phyloP scores from a whole-genome alignment of 345 rosid species.

The Syzygium aromaticum region DNA sequence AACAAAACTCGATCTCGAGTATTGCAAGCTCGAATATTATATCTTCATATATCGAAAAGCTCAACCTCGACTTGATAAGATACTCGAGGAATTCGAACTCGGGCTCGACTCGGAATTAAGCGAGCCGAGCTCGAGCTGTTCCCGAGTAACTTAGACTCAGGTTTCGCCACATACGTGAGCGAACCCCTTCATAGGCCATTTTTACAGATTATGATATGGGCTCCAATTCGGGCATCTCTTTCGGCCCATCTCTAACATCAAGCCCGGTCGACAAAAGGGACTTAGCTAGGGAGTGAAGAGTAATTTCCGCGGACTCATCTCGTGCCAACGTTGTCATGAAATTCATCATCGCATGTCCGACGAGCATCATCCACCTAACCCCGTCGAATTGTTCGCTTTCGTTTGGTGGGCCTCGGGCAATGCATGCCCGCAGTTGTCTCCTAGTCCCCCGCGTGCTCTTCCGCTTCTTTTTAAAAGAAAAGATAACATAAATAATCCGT shows the following conservation, averaged over 20 bases:
- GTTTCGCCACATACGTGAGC: background rate
- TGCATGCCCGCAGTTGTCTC: background rate
- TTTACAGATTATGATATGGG: background rate
- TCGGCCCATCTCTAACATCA: background rate
- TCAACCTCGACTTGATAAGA: background rate
- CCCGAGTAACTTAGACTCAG: background rate
- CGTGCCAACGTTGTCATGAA: background rate
- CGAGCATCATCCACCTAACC: background rate
- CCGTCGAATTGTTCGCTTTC: background rate
- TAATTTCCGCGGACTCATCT: background rate
- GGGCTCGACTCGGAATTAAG: background rate
- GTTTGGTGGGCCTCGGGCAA: background rate
- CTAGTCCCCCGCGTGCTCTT: background rate
- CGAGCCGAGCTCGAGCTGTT: background rate
- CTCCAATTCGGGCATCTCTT: background rate
- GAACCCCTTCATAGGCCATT: background rate
- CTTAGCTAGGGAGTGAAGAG: background rate
- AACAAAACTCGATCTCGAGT: background rate
- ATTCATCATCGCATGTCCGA: background rate
- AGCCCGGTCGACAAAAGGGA: background rate
- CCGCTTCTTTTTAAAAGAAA: background rate
- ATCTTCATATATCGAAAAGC: background rate
- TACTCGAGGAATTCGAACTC: background rate
- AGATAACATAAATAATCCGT: no score
- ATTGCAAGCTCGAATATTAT: background rate